These are phyloP conservation scores for Eucalyptus fibrosa DNA, from an alignment of 345 rosid genomes.

Conservation along the genomic window DNA sequence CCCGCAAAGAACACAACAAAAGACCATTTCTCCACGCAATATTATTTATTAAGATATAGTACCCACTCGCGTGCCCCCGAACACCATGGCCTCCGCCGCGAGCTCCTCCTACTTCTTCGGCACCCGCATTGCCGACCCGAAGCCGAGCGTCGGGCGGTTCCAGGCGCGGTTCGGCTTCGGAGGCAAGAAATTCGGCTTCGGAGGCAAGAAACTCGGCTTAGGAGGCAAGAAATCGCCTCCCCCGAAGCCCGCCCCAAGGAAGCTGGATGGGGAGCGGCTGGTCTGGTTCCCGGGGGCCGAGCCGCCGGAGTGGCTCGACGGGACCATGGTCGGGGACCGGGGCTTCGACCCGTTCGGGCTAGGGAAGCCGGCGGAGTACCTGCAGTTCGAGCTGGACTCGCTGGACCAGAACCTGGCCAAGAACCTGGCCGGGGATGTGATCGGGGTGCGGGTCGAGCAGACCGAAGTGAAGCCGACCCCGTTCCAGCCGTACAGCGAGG, in stretches of 20 bases:
- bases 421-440: conserved; percentile 59
- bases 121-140: conserved; percentile 14
- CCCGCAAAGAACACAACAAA: background rate
- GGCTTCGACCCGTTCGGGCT: conserved; percentile 88
- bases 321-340: conserved; percentile 72
- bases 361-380: conserved; percentile 80
- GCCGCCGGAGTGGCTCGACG: conserved; percentile 75
- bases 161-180: conserved; percentile 51
- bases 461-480: conserved; percentile 63
- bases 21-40: background rate
- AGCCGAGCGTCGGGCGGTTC: conserved; percentile 14
- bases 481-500: conserved; percentile 81
- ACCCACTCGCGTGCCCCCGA: background rate
- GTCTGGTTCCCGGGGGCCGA: conserved; percentile 69
- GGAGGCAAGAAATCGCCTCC: background rate
- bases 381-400: conserved; percentile 70
- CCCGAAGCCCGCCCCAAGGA: conserved; percentile 9
- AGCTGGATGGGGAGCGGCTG: conserved; percentile 18
- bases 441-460: conserved; percentile 36
- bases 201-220: conserved; percentile 11
- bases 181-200: conserved; percentile 10
- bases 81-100: conserved; percentile 8
- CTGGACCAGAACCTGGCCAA: conserved; percentile 88
- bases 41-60: background rate
- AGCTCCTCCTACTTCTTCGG: conserved; percentile 48